Conservation (phyloP, 2,329 filamentous ascomycete species). For the Diplodia intermedia region DNA sequence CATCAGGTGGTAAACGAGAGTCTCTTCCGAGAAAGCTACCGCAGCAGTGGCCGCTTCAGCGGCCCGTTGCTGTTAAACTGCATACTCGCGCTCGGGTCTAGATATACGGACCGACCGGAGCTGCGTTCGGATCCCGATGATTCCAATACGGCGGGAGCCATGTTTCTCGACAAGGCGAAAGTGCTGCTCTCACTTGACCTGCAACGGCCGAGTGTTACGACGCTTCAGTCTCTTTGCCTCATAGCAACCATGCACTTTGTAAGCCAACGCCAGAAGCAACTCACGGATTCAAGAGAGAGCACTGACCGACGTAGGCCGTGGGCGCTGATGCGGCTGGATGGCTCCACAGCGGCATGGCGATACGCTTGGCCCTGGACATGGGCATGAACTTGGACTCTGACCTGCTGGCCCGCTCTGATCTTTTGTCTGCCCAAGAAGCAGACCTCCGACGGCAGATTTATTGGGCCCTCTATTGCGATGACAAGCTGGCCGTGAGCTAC, state of each 20-base stretch:
- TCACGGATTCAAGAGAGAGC: too few species aligned
- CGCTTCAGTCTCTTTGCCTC: constrained; percentile 47
- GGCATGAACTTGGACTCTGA: constrained; percentile 48
- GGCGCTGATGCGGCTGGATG: constrained; percentile 48
- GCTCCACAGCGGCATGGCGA: constrained; percentile 51
- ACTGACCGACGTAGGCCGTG: constrained; percentile 38
- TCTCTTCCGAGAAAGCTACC: constrained; percentile 45
- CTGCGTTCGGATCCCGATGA: constrained; percentile 43
- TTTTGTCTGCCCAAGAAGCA: constrained; percentile 40
- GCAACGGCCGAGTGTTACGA: constrained; percentile 45
- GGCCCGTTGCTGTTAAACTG: constrained; percentile 46
- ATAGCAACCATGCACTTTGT: constrained; percentile 39
- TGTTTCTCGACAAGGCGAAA: constrained; percentile 42
- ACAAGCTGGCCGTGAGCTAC: constrained; percentile 47
- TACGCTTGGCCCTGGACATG: constrained; percentile 48
- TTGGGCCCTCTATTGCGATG: constrained; percentile 48
- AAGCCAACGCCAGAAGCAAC: constrained; percentile 19
- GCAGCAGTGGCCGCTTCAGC: constrained; percentile 41
- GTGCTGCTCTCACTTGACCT: constrained; percentile 29
- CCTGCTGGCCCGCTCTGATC: constrained; percentile 38
- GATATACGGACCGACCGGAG: constrained; percentile 45
- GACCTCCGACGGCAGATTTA: constrained; percentile 48
- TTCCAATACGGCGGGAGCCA: constrained; percentile 45
- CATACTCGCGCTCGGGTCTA: constrained; percentile 46
- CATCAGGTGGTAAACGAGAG: constrained; percentile 47